Percentiles rank a stretch among this genome's conserved stretches.
These are phyloP conservation scores for Colletotrichum melonis DNA, from an alignment of 2,329 filamentous ascomycete species.

Conservation along the genomic window DNA sequence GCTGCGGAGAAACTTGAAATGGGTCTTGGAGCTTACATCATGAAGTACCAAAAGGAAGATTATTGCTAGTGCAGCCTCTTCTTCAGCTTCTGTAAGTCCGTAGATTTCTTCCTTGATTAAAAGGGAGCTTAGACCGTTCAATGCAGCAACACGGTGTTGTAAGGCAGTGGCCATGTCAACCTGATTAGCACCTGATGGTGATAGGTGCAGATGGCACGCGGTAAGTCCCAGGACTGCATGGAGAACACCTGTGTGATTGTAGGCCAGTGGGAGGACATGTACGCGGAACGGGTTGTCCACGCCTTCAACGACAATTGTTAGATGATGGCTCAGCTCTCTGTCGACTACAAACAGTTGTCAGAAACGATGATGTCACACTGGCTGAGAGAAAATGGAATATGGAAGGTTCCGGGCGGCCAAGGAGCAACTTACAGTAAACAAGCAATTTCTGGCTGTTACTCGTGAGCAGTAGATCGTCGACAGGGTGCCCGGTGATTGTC, in stretches of 20 bases:
- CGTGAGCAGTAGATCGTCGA: neutral
- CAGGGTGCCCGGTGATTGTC: neutral
- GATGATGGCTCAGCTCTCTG: constrained; percentile 34
- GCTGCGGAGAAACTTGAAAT: neutral
- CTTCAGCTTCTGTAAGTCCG: constrained; percentile 33
- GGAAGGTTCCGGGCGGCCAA: neutral
- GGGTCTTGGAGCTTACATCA: constrained; percentile 36
- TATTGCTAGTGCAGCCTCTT: constrained; percentile 41
- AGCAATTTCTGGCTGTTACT: neutral
- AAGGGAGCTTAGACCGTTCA: constrained; percentile 38
- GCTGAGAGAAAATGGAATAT: neutral
- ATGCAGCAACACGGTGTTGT: constrained; percentile 39
- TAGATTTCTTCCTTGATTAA: constrained; percentile 36
- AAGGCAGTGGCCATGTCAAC: constrained; percentile 36
- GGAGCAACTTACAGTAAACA: constrained; percentile 1
- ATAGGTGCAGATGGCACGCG: constrained; percentile 40
- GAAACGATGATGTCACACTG: neutral
- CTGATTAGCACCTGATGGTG: constrained; percentile 21
- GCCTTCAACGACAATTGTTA: constrained; percentile 37
- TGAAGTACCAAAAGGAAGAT: constrained; percentile 41
- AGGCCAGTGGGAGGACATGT: constrained; percentile 39
- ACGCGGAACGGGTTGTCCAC: constrained; percentile 40
- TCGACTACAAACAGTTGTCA: constrained; percentile 36
- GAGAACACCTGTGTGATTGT: constrained; percentile 40
- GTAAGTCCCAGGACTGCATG: constrained; percentile 43